These are phyloP conservation scores for Sordaria brevicollis DNA, from an alignment of 495 filamentous ascomycete genomes.

Conservation along the genomic window DNA sequence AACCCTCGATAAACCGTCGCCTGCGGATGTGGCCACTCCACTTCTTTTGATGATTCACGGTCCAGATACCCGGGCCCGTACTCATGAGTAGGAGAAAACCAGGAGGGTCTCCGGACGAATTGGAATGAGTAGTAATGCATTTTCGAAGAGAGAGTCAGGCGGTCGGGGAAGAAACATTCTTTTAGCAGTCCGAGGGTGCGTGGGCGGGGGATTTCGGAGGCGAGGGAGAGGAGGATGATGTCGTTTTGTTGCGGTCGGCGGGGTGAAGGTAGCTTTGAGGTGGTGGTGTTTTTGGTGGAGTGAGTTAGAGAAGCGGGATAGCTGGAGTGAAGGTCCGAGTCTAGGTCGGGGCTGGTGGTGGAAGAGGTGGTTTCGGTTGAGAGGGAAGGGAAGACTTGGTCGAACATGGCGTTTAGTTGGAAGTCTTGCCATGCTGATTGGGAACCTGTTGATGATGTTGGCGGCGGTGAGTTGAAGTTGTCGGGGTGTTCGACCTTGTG, in stretches of 20 bases:
- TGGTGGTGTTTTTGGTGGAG: not conserved
- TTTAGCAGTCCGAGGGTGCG: slow-evolving; percentile 32
- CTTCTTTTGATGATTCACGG: slow-evolving; percentile 20
- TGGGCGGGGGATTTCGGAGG: slow-evolving; percentile 44
- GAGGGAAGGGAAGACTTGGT: slow-evolving; percentile 37
- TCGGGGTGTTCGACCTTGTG: slow-evolving; percentile 37
- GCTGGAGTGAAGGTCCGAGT: not conserved
- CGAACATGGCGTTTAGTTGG: slow-evolving; percentile 41
- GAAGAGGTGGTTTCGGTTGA: slow-evolving; percentile 3
- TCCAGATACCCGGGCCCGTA: slow-evolving; percentile 26
- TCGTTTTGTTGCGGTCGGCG: slow-evolving; percentile 24
- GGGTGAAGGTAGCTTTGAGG: not conserved
- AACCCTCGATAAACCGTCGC: slow-evolving; percentile 42
- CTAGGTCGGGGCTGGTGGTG: not conserved
- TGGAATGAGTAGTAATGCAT: slow-evolving; percentile 52
- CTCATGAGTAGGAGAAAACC: not conserved
- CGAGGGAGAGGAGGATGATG: slow-evolving; percentile 37
- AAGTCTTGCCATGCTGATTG: slow-evolving; percentile 27
- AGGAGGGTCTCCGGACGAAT: not conserved
- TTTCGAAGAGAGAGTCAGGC: slow-evolving; percentile 39
- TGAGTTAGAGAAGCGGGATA: not conserved
- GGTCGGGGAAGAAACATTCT: slow-evolving; percentile 39
- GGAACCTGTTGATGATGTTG: slow-evolving; percentile 22
- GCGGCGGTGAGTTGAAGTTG: slow-evolving; percentile 20
- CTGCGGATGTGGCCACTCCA: slow-evolving; percentile 45